These are phyloP conservation scores for Nakazawaea sp. DNA, from an alignment of 805 yeast genomes.

Conservation along the genomic window DNA sequence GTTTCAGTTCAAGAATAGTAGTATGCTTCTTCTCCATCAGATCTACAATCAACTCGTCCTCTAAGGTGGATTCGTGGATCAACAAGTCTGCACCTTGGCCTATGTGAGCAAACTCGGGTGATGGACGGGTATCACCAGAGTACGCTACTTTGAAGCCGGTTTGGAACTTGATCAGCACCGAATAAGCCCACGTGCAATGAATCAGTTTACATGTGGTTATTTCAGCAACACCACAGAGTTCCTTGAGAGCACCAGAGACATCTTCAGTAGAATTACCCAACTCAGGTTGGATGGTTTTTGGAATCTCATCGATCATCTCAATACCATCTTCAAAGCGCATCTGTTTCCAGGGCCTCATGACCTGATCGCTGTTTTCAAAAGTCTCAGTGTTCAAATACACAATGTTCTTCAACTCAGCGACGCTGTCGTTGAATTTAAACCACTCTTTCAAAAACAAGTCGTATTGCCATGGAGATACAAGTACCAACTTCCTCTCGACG, in stretches of 20 bases:
- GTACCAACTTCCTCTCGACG: conserved; percentile 32
- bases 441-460: conserved; percentile 65
- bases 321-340: conserved; percentile 12
- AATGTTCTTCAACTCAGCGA: conserved; percentile 33
- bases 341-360: not conserved
- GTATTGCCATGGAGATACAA: conserved; percentile 75
- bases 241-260: conserved; percentile 8
- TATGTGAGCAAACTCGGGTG: conserved; percentile 50
- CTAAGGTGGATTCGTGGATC: conserved; percentile 92
- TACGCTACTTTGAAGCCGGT: conserved; percentile 64
- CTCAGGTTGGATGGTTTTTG: not conserved
- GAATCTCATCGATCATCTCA: conserved; percentile 21
- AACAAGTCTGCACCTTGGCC: conserved; percentile 67
- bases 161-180: conserved; percentile 38
- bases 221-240: conserved; percentile 30
- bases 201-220: conserved; percentile 66
- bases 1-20: conserved; percentile 82
- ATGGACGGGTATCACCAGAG: conserved; percentile 95
- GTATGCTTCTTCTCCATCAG: conserved; percentile 81
- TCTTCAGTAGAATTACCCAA: not conserved
- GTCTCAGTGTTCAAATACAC: conserved; percentile 56
- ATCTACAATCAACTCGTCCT: conserved; percentile 67
- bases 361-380: conserved; percentile 19
- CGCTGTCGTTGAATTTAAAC: conserved; percentile 38
- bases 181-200: conserved; percentile 83